phyloP scores from a whole-genome alignment of 352 stramenopile genomes.

The Phytopythium aichiense region DNA sequence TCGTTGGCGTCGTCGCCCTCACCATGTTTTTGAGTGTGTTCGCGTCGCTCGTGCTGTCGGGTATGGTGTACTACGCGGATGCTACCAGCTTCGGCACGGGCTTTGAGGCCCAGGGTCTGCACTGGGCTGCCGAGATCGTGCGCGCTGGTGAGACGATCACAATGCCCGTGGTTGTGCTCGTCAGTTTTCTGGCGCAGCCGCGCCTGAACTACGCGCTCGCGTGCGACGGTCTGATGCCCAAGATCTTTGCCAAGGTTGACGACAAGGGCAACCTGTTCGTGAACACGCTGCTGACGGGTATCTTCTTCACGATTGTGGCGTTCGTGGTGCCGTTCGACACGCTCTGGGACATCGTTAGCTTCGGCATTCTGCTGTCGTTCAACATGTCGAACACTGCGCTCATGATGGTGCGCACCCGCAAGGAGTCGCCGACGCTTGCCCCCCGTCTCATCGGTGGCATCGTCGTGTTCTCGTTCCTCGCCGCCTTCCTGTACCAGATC shows the following conservation, averaged over 20 bases:
- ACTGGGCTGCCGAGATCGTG: constrained; percentile 23
- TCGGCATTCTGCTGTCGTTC: constrained; percentile 86
- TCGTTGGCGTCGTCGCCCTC: constrained; percentile 78
- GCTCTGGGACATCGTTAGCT: constrained; percentile 87
- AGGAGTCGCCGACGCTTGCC: constrained; percentile 42
- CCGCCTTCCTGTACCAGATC: constrained; percentile 66
- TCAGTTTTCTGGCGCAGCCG: constrained; percentile 88
- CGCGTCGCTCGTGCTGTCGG: constrained; percentile 71
- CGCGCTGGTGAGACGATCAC: constrained; percentile 47
- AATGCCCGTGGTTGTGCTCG: constrained; percentile 88
- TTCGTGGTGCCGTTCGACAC: constrained; percentile 73
- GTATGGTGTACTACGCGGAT: constrained; percentile 45
- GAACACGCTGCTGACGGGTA: constrained; percentile 67
- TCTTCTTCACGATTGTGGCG: constrained; percentile 64
- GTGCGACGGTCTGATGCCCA: constrained; percentile 86
- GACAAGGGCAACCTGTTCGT: constrained; percentile 73
- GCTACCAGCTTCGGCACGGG: constrained; percentile 27
- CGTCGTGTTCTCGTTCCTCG: constrained; percentile 30
- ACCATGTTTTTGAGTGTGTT: constrained; percentile 52
- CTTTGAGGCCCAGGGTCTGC: constrained; percentile 19
- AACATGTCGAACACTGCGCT: constrained; percentile 80
- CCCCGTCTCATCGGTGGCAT: constrained; percentile 40
- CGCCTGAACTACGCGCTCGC: constrained; percentile 85
- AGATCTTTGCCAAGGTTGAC: constrained; percentile 72
- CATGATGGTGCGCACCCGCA: constrained; percentile 62